Evolutionary conservation across 306 rosid species (phyloP), one percentile per base, ranked within the genome.

Genomic region (Argentina anserina): DNA sequence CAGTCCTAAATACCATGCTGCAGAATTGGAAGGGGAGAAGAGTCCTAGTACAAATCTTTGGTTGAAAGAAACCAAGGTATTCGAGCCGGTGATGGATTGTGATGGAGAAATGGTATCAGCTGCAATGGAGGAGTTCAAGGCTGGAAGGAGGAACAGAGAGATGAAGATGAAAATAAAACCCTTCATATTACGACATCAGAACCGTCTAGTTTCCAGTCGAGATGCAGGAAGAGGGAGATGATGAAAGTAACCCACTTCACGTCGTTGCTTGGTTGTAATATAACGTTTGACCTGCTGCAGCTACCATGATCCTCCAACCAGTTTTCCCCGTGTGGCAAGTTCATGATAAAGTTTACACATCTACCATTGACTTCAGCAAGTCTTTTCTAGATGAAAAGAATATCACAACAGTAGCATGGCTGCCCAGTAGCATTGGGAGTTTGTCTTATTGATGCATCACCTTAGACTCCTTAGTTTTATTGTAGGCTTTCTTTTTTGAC

Each of bases 21-120:
- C 11, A 12, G 69, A 50, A 17, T 33, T 66, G 17, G 20, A 49
- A 4, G 40, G 45, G 14, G 66, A 63, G 63, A 68, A 72, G 64
- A 77, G 69, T n/a, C 85, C 81, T 13, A 70, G 67, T 20, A 50
- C 55, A 75, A 75, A 52, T 15, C 37, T 53, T 39, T 40, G 65
- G 21, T 63, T 40, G 2, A 23, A 65, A 23, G 45, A 52, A 75
- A 65, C 58, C 13, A 65, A 39, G 31, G 65, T 65, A 31, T 26
- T 12, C 9, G 50, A 26, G 67, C 23, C 66, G 28, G 26, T 37
- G 65, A 63, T 2, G 12, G 43, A 50, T 26, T 53, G 55, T 21
- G 15, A 28, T 17, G 31, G 43, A 25, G 25, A 50, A 5, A 65
- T 50, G 53, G 55, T 75, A 31, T 74, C 66, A 25, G 40, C 53